Conservation (phyloP, 345 rosid species). For the Salix brachista region DNA sequence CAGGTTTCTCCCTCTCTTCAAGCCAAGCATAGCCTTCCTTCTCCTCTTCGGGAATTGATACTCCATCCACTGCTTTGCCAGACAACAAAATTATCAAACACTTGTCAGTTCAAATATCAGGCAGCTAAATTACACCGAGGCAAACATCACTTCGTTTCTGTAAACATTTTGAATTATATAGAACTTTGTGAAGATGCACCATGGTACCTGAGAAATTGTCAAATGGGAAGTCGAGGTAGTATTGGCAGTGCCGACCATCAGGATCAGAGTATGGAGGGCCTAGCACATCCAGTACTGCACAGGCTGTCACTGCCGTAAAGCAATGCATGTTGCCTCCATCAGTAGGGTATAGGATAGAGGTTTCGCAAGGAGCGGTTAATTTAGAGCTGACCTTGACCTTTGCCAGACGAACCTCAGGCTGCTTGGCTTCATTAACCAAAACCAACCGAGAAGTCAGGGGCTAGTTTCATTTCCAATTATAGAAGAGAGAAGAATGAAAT, state of each 20-base stretch:
- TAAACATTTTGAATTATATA: not conserved
- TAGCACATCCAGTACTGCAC: constrained; percentile 87
- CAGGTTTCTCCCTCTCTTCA: constrained; percentile 53
- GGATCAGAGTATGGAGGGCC: constrained; percentile 80
- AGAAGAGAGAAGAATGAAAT: not conserved
- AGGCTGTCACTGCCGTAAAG: constrained; percentile 77
- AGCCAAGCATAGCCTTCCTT: constrained; percentile 65
- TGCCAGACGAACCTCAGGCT: constrained; percentile 49
- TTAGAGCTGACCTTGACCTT: constrained; percentile 66
- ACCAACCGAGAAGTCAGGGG: not conserved
- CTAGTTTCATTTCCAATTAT: not conserved
- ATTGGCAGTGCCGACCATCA: constrained; percentile 78
- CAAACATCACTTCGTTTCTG: not conserved
- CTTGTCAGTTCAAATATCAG: not conserved
- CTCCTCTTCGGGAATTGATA: constrained; percentile 48
- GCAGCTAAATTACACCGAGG: not conserved
- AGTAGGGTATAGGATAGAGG: constrained; percentile 80
- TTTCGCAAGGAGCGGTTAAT: constrained; percentile 65
- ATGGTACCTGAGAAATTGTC: constrained; percentile 47
- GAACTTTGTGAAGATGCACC: not conserved
- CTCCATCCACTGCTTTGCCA: constrained; percentile 34
- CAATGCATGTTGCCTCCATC: constrained; percentile 98
- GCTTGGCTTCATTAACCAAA: constrained; percentile 36
- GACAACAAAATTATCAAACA: not conserved
- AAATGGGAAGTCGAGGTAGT: constrained; percentile 59